phyloP scores from a whole-genome alignment of 2,329 filamentous ascomycete species.

The Alternaria burnsii region DNA sequence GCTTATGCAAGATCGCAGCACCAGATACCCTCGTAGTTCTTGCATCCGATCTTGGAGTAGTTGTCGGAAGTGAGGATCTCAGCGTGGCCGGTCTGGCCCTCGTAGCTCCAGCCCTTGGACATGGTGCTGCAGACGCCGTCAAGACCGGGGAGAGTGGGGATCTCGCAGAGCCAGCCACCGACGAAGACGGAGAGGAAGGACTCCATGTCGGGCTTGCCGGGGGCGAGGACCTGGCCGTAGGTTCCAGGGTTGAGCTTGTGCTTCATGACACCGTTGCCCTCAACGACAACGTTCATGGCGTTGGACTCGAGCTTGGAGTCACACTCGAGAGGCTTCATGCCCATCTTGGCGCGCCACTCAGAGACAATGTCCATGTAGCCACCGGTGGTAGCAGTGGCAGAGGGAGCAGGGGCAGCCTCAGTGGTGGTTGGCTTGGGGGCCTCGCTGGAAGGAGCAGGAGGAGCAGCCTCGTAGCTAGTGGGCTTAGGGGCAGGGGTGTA shows the following conservation, averaged over 20 bases:
- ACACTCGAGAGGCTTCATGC: slow-evolving; percentile 27
- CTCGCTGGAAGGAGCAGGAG: slow-evolving; percentile 14
- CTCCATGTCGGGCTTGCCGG: slow-evolving; percentile 23
- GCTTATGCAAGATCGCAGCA: slow-evolving; percentile 44
- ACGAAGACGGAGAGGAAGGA: slow-evolving; percentile 44
- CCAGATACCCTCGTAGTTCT: slow-evolving; percentile 36
- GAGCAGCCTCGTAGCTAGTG: slow-evolving; percentile 8
- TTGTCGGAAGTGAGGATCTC: slow-evolving; percentile 37
- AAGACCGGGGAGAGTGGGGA: slow-evolving; percentile 35
- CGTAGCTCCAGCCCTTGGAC: slow-evolving; percentile 41
- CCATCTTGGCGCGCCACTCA: slow-evolving; percentile 41
- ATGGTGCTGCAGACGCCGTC: slow-evolving; percentile 32
- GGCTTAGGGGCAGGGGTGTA: slow-evolving; percentile 6
- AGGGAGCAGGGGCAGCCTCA: slow-evolving; percentile 16
- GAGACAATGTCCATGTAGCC: slow-evolving; percentile 41
- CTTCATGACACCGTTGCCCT: slow-evolving; percentile 41
- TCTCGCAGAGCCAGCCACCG: slow-evolving; percentile 49
- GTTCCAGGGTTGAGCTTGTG: slow-evolving; percentile 46
- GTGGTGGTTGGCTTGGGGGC: slow-evolving; percentile 13
- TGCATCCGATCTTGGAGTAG: slow-evolving; percentile 46
- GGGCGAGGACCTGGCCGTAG: slow-evolving; percentile 41
- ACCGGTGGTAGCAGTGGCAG: slow-evolving; percentile 16
- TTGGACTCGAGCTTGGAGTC: slow-evolving; percentile 37
- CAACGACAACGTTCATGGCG: slow-evolving; percentile 32
- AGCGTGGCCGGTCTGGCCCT: slow-evolving; percentile 44